Evolutionary conservation across 225 moss, liverwort and hornwort species (phyloP).

Genomic region (Physcomitrellopsis africana): DNA sequence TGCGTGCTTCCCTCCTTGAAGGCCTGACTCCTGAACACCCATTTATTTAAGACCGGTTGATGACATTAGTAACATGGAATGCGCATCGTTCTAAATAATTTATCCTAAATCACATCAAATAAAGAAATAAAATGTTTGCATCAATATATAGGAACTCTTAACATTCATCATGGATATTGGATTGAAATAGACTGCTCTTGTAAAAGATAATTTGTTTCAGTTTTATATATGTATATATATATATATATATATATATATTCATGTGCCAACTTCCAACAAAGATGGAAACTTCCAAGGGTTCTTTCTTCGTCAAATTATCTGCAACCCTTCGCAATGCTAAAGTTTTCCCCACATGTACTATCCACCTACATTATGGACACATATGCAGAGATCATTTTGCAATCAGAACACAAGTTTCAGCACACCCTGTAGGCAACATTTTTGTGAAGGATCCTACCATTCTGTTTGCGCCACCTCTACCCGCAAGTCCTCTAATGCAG

Average conservation of each 20-base stretch:
- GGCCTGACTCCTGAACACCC: slow-evolving; percentile 61
- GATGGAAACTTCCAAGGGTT: slow-evolving; percentile 5
- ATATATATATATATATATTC: neutral
- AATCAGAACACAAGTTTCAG: neutral
- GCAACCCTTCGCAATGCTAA: neutral
- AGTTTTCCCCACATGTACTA: neutral
- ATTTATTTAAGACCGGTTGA: neutral
- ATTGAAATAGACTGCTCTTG: neutral
- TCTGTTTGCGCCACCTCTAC: slow-evolving; percentile 80
- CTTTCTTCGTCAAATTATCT: neutral
- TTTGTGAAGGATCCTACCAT: slow-evolving; percentile 51
- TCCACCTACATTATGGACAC: neutral
- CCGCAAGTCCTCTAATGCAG: slow-evolving; percentile 83
- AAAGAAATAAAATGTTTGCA: neutral
- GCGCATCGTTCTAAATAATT: neutral
- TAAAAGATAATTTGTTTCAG: neutral
- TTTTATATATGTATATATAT: neutral
- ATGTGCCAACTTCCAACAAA: neutral
- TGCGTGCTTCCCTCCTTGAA: slow-evolving; percentile 68
- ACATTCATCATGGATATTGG: neutral
- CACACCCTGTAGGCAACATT: neutral
- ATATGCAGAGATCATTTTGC: neutral
- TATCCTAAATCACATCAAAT: slow-evolving; percentile 9
- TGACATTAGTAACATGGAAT: neutral
- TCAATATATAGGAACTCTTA: neutral